phyloP scores from a whole-genome alignment of 2,329 filamentous ascomycete species.

The Epicoccum sorghinum region DNA sequence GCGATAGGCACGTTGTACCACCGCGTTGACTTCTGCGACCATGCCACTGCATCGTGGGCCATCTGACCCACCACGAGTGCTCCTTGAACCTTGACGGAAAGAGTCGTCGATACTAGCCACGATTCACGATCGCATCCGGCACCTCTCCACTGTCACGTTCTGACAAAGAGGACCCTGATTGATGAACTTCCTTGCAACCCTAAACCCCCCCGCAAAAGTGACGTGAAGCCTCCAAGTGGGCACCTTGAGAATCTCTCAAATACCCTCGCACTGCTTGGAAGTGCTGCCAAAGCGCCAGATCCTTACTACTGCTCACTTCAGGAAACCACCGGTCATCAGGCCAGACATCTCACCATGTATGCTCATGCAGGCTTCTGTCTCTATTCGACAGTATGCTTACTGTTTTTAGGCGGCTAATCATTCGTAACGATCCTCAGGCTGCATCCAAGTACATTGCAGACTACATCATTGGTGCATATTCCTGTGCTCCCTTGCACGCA shows the following conservation, averaged over 20 bases:
- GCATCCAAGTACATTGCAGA: constrained; percentile 80
- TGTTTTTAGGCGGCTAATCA: constrained; percentile 76
- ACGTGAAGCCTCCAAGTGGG: constrained; percentile 6
- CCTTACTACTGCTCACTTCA: constrained; percentile 14
- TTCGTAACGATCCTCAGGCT: constrained; percentile 71
- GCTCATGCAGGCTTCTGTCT: constrained; percentile 30
- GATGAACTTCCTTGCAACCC: constrained; percentile 24
- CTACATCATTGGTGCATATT: constrained; percentile 71
- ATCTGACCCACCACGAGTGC: constrained; percentile 28
- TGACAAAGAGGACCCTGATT: constrained; percentile 33
- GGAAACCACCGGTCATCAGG: constrained; percentile 17
- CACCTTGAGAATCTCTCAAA: constrained; percentile 18
- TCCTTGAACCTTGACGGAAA: constrained; percentile 14
- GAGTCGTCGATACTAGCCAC: constrained; percentile 12
- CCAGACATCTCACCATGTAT: constrained; percentile 37
- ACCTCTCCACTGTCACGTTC: constrained; percentile 27
- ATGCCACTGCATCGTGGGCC: constrained; percentile 29
- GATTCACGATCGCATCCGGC: constrained; percentile 23
- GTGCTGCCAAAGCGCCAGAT: not conserved
- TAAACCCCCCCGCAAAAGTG: constrained; percentile 22
- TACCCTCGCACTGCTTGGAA: constrained; percentile 19
- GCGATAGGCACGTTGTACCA: constrained; percentile 40
- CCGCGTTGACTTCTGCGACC: constrained; percentile 37
- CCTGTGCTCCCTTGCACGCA: constrained; percentile 29
- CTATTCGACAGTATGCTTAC: constrained; percentile 34